Evolutionary conservation across 106 monocot genomes (phyloP).

Genomic region (Dioscorea alata): DNA sequence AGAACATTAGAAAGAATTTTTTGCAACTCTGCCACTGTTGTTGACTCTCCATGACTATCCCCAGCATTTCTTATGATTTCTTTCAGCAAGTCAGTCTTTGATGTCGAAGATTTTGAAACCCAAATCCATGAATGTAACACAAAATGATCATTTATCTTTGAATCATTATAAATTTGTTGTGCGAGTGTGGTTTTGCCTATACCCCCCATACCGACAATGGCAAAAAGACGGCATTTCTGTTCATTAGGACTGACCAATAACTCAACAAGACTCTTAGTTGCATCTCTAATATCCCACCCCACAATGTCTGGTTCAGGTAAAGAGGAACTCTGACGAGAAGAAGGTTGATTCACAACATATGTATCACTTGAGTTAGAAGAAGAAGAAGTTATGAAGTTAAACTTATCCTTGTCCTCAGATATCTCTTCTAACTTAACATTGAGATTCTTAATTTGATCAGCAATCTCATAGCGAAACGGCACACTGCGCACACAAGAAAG

Average conservation of each 20-base stretch:
- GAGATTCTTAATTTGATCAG: background rate
- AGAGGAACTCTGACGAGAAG: background rate
- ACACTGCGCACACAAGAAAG: background rate
- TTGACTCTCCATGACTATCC: background rate
- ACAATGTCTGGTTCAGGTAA: background rate
- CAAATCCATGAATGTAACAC: background rate
- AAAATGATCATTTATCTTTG: background rate
- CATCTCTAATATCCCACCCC: background rate
- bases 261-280: background rate
- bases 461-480: background rate
- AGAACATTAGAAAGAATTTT: background rate
- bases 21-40: slow-evolving; percentile 4
- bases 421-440: background rate
- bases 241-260: background rate
- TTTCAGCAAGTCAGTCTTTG: background rate
- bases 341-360: background rate
- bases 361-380: no score
- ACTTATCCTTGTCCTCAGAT: background rate
- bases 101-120: background rate
- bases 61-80: background rate
- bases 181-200: slow-evolving; percentile 13
- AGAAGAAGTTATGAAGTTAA: background rate
- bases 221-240: background rate
- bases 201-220: slow-evolving; percentile 6
- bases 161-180: background rate